Evolutionary conservation across 2,329 filamentous ascomycete genomes (phyloP).

Genomic region (Hortaea sp.): DNA sequence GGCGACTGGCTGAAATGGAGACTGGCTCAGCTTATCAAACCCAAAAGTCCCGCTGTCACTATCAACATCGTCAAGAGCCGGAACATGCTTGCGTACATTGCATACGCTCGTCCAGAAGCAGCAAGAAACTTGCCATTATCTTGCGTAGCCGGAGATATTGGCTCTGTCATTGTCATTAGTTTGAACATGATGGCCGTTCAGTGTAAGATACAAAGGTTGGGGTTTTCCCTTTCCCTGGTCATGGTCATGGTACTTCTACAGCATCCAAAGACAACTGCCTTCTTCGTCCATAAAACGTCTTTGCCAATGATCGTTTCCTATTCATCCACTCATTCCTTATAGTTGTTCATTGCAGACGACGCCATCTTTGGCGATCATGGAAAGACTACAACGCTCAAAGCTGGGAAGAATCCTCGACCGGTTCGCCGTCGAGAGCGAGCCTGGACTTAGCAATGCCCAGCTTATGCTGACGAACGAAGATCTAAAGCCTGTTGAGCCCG

Average conservation of each 20-base stretch:
- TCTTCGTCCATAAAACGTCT: no score
- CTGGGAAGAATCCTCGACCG: slow-evolving; percentile 35
- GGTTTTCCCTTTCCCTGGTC: not conserved
- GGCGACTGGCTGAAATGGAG: not conserved
- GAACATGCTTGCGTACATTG: not conserved
- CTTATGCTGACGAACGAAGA: slow-evolving; percentile 73
- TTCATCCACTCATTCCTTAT: no score
- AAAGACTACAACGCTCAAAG: slow-evolving; percentile 30
- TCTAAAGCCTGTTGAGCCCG: slow-evolving; percentile 56
- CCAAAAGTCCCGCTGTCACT: not conserved
- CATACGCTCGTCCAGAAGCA: not conserved
- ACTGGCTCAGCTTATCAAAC: not conserved
- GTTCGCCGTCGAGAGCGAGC: slow-evolving; percentile 63
- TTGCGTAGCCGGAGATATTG: not conserved
- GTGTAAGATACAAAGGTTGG: not conserved
- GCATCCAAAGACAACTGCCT: not conserved
- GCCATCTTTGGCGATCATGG: slow-evolving; percentile 23
- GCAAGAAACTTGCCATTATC: not conserved
- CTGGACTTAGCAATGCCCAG: slow-evolving; percentile 66
- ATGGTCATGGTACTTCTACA: not conserved
- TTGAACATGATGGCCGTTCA: not conserved
- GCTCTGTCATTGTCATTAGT: not conserved
- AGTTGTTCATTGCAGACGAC: no score
- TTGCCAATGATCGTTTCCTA: no score
- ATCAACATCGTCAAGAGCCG: not conserved